Evolutionary conservation across 129 eudicot species (phyloP).

Genomic region (Erigeron canadensis): DNA sequence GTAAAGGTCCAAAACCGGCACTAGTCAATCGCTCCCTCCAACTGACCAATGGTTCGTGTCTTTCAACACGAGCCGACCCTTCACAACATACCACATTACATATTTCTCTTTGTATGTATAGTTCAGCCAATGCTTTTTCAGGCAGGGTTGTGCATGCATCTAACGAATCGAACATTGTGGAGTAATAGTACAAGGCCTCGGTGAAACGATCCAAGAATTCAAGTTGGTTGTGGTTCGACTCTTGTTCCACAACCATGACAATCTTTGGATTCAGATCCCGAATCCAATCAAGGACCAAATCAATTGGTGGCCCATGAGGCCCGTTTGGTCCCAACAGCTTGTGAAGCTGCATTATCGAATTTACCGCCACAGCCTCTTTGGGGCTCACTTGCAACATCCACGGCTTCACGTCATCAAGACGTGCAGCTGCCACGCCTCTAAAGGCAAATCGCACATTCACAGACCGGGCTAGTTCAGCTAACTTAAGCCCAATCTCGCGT

Average conservation of each 20-base stretch:
- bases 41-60: slow-evolving; percentile 67
- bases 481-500: slow-evolving; percentile 58
- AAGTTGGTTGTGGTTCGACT: slow-evolving; percentile 66
- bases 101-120: slow-evolving; percentile 66
- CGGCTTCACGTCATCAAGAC: slow-evolving; percentile 57
- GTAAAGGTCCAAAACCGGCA: slow-evolving; percentile 63
- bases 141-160: slow-evolving; percentile 51
- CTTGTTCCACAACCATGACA: slow-evolving; percentile 78
- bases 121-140: slow-evolving; percentile 53
- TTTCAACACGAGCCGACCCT: slow-evolving; percentile 66
- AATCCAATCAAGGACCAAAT: slow-evolving; percentile 52
- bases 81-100: slow-evolving; percentile 75
- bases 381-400: slow-evolving; percentile 64
- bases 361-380: slow-evolving; percentile 68
- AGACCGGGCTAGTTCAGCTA: slow-evolving; percentile 66
- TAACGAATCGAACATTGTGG: slow-evolving; percentile 78
- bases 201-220: slow-evolving; percentile 63
- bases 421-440: slow-evolving; percentile 56
- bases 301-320: slow-evolving; percentile 36
- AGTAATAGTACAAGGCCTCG: slow-evolving; percentile 71
- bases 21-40: slow-evolving; percentile 57
- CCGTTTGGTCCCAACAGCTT: slow-evolving; percentile 40
- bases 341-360: slow-evolving; percentile 72
- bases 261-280: slow-evolving; percentile 55
- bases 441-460: slow-evolving; percentile 67